Conservation (phyloP, 140 eudicot species). For the Senecio squalidus region DNA sequence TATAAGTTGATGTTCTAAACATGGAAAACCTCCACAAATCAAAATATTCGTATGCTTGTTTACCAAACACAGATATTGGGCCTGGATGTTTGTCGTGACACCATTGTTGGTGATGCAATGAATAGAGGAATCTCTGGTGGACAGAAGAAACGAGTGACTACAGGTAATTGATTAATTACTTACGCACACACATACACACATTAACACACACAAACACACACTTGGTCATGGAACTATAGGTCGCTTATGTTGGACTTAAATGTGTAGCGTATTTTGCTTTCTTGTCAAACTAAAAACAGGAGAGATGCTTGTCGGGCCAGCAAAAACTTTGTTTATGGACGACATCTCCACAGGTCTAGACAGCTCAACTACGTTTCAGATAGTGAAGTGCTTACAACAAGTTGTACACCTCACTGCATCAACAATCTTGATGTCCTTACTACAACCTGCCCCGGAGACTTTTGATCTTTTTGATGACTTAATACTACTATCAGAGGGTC, state of each 20-base stretch:
- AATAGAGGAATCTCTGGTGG: constrained; percentile 46
- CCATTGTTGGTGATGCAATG: constrained; percentile 46
- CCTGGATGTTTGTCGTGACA: constrained; percentile 40
- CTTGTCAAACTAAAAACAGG: constrained; percentile 6
- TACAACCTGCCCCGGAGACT: constrained; percentile 89
- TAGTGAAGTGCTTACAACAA: constrained; percentile 61
- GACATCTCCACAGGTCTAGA: constrained; percentile 87
- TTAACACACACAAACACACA: background rate
- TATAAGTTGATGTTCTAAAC: no score
- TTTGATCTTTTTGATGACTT: constrained; percentile 79
- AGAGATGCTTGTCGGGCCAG: constrained; percentile 46
- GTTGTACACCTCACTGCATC: constrained; percentile 53
- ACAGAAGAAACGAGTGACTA: constrained; percentile 44
- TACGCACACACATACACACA: no score
- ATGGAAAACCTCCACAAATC: no score
- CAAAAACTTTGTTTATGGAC: constrained; percentile 48
- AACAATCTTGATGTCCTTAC: constrained; percentile 62
- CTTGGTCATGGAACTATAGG: background rate
- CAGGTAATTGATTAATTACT: no score
- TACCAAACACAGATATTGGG: constrained; percentile 35
- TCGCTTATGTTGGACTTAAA: background rate
- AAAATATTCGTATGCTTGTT: background rate
- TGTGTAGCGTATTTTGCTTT: background rate
- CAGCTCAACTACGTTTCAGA: constrained; percentile 79
- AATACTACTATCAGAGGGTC: constrained; percentile 65